A percentile compares a stretch with the other conserved stretches of the same genome.
These are phyloP conservation scores for Amanita phalloides DNA, from an alignment of 768 basidiomycete species.

Conservation along the genomic window DNA sequence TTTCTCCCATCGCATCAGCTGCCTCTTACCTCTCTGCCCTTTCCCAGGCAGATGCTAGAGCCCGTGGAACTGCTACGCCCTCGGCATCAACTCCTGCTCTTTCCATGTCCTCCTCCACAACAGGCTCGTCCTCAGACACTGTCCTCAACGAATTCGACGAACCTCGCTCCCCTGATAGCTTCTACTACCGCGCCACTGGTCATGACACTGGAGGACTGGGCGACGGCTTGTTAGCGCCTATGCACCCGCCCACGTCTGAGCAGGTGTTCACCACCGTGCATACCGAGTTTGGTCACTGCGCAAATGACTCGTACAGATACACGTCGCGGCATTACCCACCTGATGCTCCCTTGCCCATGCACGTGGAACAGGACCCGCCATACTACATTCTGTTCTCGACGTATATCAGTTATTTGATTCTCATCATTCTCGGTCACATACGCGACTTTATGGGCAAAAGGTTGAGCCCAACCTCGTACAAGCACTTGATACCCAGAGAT, in stretches of 20 bases:
- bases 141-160: slow-evolving; percentile 45
- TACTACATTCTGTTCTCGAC: slow-evolving; percentile 89
- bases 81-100: slow-evolving; percentile 59
- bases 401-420: slow-evolving; percentile 87
- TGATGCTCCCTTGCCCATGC: slow-evolving; percentile 36
- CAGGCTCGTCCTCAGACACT: slow-evolving; percentile 59
- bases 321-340: slow-evolving; percentile 45
- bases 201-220: slow-evolving; percentile 7
- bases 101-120: slow-evolving; percentile 65
- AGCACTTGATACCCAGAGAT: slow-evolving; percentile 73
- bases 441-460: slow-evolving; percentile 94
- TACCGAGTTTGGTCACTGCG: slow-evolving; percentile 89
- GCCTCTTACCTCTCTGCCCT: slow-evolving; percentile 33
- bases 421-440: slow-evolving; percentile 86
- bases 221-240: slow-evolving; percentile 51
- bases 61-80: slow-evolving; percentile 29
- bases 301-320: slow-evolving; percentile 63
- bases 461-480: slow-evolving; percentile 55
- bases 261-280: slow-evolving; percentile 73
- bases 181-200: neutral
- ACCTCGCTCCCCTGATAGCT: slow-evolving; percentile 12
- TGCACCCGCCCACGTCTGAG: slow-evolving; percentile 68
- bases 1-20: slow-evolving; percentile 24
- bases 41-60: slow-evolving; percentile 51
- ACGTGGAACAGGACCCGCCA: slow-evolving; percentile 75